phyloP scores from a whole-genome alignment of 1,284 basidiomycete species.

The Pseudozyma sp. region DNA sequence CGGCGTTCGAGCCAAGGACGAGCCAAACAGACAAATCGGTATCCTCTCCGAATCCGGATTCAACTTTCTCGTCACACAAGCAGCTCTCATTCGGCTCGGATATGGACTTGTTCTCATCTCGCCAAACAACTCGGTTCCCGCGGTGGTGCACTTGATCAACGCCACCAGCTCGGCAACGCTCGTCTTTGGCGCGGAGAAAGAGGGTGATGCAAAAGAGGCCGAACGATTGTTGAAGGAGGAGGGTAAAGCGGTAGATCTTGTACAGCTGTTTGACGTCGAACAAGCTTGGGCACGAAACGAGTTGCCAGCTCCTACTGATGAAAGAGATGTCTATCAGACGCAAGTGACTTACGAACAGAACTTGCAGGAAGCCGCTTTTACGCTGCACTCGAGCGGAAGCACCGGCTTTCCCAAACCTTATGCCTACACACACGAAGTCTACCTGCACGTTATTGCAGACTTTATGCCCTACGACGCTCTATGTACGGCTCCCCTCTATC shows the following conservation, averaged over 20 bases:
- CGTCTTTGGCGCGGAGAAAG: conserved; percentile 12
- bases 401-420: conserved; percentile 51
- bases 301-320: conserved; percentile 9
- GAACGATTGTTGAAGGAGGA: conserved; percentile 5
- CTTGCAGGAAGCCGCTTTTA: conserved; percentile 22
- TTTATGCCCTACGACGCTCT: conserved; percentile 28
- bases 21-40: conserved; percentile 26
- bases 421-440: conserved; percentile 35
- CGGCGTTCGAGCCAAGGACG: conserved; percentile 8
- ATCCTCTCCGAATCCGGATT: conserved; percentile 25
- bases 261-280: conserved; percentile 10
- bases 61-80: conserved; percentile 26
- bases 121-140: conserved; percentile 50
- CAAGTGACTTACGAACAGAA: conserved; percentile 21
- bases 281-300: conserved; percentile 3
- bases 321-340: conserved; percentile 16
- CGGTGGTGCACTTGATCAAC: conserved; percentile 43
- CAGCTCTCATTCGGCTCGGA: conserved; percentile 41
- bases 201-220: conserved; percentile 6
- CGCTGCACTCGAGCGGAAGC: conserved; percentile 48
- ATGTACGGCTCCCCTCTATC: conserved; percentile 46
- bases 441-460: conserved; percentile 25
- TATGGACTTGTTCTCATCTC: conserved; percentile 44
- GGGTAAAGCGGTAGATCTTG: not conserved
- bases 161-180: conserved; percentile 13